Percentiles rank a stretch among this genome's conserved stretches.
These are phyloP conservation scores for Pseudogymnoascus sp. DNA, from an alignment of 2,329 filamentous ascomycete genomes.

Conservation along the genomic window DNA sequence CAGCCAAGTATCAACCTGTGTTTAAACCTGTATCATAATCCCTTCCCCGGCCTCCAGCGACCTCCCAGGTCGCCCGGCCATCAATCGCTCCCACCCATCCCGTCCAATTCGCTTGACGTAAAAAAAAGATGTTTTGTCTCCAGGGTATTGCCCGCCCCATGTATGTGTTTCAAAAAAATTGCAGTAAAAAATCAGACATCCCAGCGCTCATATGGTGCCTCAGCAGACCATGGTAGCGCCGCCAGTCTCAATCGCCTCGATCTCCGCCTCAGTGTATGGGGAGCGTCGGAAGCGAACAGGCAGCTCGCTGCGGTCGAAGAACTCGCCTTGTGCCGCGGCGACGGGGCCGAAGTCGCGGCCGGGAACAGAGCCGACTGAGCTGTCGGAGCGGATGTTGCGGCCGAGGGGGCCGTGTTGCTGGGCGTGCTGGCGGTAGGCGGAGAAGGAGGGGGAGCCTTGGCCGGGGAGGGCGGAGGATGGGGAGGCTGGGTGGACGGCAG, in stretches of 20 bases:
- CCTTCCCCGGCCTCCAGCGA: neutral
- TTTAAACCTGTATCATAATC: constrained; percentile 4
- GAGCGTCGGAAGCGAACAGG: constrained; percentile 74
- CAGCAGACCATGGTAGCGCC: constrained; percentile 59
- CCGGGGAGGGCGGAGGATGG: constrained; percentile 46
- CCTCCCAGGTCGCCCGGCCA: neutral
- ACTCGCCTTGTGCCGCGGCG: constrained; percentile 62
- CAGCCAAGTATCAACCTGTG: constrained; percentile 5
- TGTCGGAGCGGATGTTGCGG: constrained; percentile 18
- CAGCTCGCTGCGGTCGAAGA: constrained; percentile 84
- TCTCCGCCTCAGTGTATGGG: constrained; percentile 72
- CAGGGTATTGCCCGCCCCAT: constrained; percentile 3
- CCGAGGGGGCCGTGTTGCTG: constrained; percentile 52
- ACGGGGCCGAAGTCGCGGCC: constrained; percentile 69
- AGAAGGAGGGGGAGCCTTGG: constrained; percentile 44
- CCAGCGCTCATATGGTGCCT: constrained; percentile 6
- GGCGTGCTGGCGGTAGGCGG: constrained; percentile 51
- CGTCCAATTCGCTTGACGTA: neutral
- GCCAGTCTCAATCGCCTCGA: constrained; percentile 90
- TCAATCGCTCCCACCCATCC: neutral
- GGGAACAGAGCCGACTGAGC: constrained; percentile 34
- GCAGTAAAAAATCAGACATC: neutral
- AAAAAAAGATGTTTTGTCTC: neutral
- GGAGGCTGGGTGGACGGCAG: constrained; percentile 49
- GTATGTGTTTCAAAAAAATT: neutral